Conservation (phyloP, 495 filamentous ascomycete species). For the Pyrenula massariospora region DNA sequence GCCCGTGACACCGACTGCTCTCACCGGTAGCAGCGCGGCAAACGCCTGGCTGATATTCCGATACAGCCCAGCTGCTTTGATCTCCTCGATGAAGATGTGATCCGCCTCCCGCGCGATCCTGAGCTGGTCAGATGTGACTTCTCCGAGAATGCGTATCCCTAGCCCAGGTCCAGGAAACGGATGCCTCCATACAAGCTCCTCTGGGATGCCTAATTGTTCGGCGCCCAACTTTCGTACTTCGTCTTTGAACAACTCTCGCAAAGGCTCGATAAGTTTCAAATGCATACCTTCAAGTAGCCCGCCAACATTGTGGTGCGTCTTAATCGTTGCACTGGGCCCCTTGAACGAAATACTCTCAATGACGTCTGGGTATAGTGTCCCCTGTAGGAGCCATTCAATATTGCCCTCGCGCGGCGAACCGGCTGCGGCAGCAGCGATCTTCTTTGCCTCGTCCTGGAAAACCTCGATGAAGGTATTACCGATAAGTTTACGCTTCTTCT, state of each 20-base stretch:
- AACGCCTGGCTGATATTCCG: conserved; percentile 73
- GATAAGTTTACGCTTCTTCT: conserved; percentile 91
- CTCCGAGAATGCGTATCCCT: conserved; percentile 80
- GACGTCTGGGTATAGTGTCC: conserved; percentile 61
- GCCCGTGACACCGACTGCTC: conserved; percentile 70
- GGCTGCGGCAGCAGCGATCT: conserved; percentile 58
- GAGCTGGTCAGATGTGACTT: conserved; percentile 70
- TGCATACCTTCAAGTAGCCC: conserved; percentile 47
- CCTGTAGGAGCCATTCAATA: conserved; percentile 78
- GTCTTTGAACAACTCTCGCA: conserved; percentile 74
- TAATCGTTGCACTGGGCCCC: conserved; percentile 72
- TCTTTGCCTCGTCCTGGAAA: conserved; percentile 69
- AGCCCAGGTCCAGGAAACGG: conserved; percentile 81
- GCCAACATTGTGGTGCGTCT: conserved; percentile 79
- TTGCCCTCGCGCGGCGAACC: conserved; percentile 49
- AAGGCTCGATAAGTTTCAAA: conserved; percentile 66
- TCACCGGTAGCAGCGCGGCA: conserved; percentile 60
- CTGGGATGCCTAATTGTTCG: conserved; percentile 55
- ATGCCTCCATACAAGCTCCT: conserved; percentile 73
- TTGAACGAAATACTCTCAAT: conserved; percentile 77
- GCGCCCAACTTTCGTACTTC: conserved; percentile 67
- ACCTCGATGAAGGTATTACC: conserved; percentile 77
- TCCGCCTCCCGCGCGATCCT: conserved; percentile 77
- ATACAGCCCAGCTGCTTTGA: conserved; percentile 75
- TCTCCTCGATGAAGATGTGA: conserved; percentile 73